Base-by-base conservation (phyloP, 345 rosid genomes). In the Eucalyptus curtisii region DNA sequence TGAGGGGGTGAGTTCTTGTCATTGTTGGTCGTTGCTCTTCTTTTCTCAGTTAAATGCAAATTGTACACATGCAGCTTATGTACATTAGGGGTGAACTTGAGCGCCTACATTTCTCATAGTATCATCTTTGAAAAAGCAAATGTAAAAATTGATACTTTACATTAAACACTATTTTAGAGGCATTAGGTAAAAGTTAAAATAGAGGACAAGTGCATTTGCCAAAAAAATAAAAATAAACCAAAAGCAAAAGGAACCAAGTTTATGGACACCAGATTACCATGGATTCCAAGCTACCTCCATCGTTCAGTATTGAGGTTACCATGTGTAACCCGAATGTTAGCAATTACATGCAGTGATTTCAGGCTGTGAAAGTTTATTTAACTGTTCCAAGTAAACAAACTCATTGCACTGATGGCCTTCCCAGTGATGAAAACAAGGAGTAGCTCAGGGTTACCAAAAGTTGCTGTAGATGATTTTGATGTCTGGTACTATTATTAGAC, bases 1-100 rank as follows among this genome's bases (percentile, higher is more conserved):
- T 82, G 99, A 98, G 90, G 99, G 97, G 99, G 99, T 98, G 88
- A 86, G 90, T 17, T 61, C 87, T 30, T 82, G 31, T 45, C 33
- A 40, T 40, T 81, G 47, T 48, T 84, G 55, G 49, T 15, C 13
- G 12, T 64, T 64, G 40, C 40, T 64, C 40, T 64, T 64, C 76
- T 64, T 64, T 61, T 27, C 37, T 64, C 76, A 64, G 40, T 64
- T 64, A 64, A 64, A 64, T 64, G 76, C 76, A n/a, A 64, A 64
- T 31, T 64, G 76, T n/a, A 64, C 37, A 64, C 10, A n/a, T 64
- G 76, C 76, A 64, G 76, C 76, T n/a, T n/a, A 64, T 64, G 37
- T 64, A 64, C 76, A 64, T 64, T 14, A n/a, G 76, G 37, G 20
- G 37, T 64, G 37, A 64, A 64, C 76, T 30, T 64, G 19, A 5